Base-by-base conservation (phyloP, 2,329 filamentous ascomycete species). In the Aureobasidium sp. region DNA sequence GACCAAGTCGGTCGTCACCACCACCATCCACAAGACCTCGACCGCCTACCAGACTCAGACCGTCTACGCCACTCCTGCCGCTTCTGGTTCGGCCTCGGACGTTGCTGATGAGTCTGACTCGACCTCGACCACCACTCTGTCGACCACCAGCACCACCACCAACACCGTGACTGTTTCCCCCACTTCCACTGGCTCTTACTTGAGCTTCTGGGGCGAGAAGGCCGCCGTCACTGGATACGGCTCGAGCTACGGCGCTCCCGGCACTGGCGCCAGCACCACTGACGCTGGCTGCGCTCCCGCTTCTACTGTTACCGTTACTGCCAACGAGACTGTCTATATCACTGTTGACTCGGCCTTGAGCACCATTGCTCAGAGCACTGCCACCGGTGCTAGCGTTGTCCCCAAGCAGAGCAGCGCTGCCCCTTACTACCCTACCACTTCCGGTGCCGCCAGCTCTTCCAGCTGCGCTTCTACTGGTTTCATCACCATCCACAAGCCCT, bases 1-100 rank as follows among this genome's bases (percentile, higher is more conserved):
- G n/a, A 71, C 71, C 42, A 67, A 58, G 56, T 67, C 69, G 20
- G 70, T 69, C 44, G 45, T 67, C 36, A 67, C 70, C 56, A 74
- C 72, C 60, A 73, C 72, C 25, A 57, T 74, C 61, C 67, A 73
- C 60, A 68, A 67, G 36, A 75, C 73, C 63, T 71, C 69, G 8
- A 74, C 72, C 44, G 36, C 64, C 55, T 72, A 71, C 67, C 20
- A 60, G 49, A 62, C 52, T 29, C 15, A 62, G 25, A 65, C 62
- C 17, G 62, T 65, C 29, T 61, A 61, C 55, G 59, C 52, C 20
- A 39, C 48, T 11, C 22, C 58, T 51, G 36, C 37, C 15, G 56
- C 63, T 29, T 63, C 39, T 27, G 25, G 37, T 42, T 56, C 44
- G 44, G 44, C 44, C 14, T 47, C 44, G 44, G 1, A 20, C 14